Conservation (phyloP, 257 asterid species). For the Penstemon barbatus region DNA sequence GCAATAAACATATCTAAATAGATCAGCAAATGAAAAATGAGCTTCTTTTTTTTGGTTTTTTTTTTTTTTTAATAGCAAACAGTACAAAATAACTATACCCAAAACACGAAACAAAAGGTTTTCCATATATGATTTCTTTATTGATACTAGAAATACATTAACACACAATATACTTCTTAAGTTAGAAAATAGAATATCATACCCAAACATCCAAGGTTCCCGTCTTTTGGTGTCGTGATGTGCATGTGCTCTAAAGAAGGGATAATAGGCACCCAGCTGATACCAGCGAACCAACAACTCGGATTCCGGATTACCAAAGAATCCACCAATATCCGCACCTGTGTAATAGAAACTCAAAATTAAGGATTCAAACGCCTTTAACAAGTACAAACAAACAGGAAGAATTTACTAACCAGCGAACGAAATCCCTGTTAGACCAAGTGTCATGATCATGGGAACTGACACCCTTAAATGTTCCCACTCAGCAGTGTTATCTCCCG, state of each 20-base stretch:
- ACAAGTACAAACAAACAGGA: conserved; percentile 7
- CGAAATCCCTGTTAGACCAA: conserved; percentile 85
- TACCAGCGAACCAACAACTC: conserved; percentile 96
- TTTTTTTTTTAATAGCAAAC: neutral
- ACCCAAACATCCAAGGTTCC: conserved; percentile 99
- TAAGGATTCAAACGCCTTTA: conserved; percentile 8
- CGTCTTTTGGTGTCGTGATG: conserved; percentile 98
- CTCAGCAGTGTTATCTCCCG: conserved; percentile 94
- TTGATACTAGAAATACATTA: conserved; percentile 3
- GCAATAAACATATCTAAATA: neutral
- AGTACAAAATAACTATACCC: neutral
- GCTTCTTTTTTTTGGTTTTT: no score
- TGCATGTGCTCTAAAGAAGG: conserved; percentile 97
- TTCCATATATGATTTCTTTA: neutral
- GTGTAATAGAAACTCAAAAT: conserved; percentile 23
- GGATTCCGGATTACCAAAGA: conserved; percentile 93
- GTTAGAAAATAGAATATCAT: conserved; percentile 34
- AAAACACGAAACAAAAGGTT: neutral
- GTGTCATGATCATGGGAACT: conserved; percentile 90
- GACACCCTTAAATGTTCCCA: conserved; percentile 96
- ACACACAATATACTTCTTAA: conserved; percentile 9
- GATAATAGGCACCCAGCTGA: conserved; percentile 97
- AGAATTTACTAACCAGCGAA: conserved; percentile 68
- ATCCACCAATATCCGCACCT: conserved; percentile 99
- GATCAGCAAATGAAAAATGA: no score